Evolutionary conservation across 208 protist species (phyloP).

Genomic region (Acanthamoeba quina): DNA sequence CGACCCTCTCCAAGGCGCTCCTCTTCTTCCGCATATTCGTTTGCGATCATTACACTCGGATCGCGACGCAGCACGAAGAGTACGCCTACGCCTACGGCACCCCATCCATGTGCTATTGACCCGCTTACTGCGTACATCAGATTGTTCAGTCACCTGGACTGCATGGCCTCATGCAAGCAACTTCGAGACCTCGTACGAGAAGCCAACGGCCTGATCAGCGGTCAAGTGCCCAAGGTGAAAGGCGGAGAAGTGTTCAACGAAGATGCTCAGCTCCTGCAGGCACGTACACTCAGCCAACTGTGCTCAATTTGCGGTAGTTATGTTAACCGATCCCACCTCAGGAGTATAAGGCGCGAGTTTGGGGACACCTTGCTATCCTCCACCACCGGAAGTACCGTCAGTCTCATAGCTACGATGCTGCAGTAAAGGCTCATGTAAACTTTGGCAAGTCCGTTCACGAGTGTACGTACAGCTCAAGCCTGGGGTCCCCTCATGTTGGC

Average conservation of each 20-base stretch:
- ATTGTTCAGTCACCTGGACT: not conserved
- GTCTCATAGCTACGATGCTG: not conserved
- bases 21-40: slow-evolving; percentile 49
- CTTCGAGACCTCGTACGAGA: not conserved
- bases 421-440: not conserved
- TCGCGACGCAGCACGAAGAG: not conserved
- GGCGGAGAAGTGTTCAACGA: slow-evolving; percentile 25
- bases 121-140: not conserved
- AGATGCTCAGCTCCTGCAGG: slow-evolving; percentile 1
- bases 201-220: not conserved
- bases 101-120: not conserved
- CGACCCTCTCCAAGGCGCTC: not conserved
- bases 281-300: not conserved
- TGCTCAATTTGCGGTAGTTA: not conserved
- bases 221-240: slow-evolving; percentile 2
- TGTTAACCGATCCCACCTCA: not conserved
- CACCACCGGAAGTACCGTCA: slow-evolving; percentile 4
- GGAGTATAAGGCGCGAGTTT: slow-evolving; percentile 12
- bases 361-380: not conserved
- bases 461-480: not conserved
- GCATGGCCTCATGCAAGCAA: slow-evolving; percentile 5
- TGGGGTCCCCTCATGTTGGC: not conserved
- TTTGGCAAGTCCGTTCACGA: not conserved
- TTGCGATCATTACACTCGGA: not conserved
- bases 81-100: not conserved